Evolutionary conservation across 352 stramenopile genomes (phyloP), one percentile per base, ranked within the genome.

Genomic region (Phytophthora ramorum): DNA sequence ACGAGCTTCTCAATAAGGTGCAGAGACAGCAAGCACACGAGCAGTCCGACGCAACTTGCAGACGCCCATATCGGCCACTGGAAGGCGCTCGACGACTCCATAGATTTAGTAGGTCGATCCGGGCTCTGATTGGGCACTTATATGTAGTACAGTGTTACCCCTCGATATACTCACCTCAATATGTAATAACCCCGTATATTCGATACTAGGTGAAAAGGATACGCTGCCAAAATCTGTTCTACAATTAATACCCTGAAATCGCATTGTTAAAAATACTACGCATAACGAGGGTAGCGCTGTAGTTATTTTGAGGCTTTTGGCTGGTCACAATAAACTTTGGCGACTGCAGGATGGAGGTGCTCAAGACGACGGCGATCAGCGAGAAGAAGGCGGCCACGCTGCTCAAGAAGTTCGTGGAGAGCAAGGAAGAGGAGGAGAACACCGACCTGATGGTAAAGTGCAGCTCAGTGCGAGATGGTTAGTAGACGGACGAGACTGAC

Each of bases 331-430:
- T 54, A 55, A 24, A 59, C 44, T 59, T 47, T 47, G 12, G 41
- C 28, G 19, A 56, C 35, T 67, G 28, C 16, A 47, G 16, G 12
- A 93, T 93, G 85, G 79, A 93, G 40, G 82, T 93, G 71, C 66
- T 91, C 48, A 80, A 80, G 56, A 81, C 75, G 44, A 88, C 76
- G 60, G 45, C 66, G 58, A 74, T 91, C 66, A 90, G 70, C 61
- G 79, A 90, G 20, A 81, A 88, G 71, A 66, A 68, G 13, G 85
- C 85, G 24, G 75, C 85, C 45, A 93, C 89, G 72, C 66, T 93
- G 58, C 81, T 93, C 20, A 87, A 88, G 72, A 90, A 90, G 68
- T 91, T 93, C 55, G 75, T 93, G 57, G 73, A 83, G 43, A 58
- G 61, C 48, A 93, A 93, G 64, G 67, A 89, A 53, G 63, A 75